Base-by-base conservation (phyloP, 2,329 filamentous ascomycete species). In the Xylariaceae sp. region DNA sequence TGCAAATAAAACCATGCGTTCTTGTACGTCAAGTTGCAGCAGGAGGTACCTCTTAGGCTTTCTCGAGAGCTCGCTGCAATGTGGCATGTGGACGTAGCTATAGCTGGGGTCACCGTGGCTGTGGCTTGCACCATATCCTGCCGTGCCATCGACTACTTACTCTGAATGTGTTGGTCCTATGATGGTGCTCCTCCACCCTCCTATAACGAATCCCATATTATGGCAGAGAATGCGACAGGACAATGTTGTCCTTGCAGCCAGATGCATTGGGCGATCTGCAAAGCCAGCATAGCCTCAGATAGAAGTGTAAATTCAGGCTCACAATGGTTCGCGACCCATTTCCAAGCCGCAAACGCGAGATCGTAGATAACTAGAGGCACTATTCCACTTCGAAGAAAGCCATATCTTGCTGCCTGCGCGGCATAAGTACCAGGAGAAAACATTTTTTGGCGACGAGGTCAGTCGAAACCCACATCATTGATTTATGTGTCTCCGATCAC, bases 11-110 rank as follows among this genome's bases (percentile, higher is more conserved):
- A 11, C 6, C 22, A 26, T 26, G 22, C 22, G 22, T 11, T 11
- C 11, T 26, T 26, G 22, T 6, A 11, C 22, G 11, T 19, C 16
- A 28, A 12, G 4, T 37, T 37, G n/a, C 13, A 8, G n/a, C 34
- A 37, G 22, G 11, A 19, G 15, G 34, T 4, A 12, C 12, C 9
- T 11, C 4, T 24, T 15, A 37, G 34, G 34, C 34, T 41, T 15
- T 19, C 29, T 29, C 34, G 18, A 28, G 19, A 33, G 39, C 33
- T 36, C 16, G 17, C 39, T 36, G 39, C 39, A 36, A 41, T 32
- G 39, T 33, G 22, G 11, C 34, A 11, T 37, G 9, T 8, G 7
- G 34, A 24, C 6, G 34, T 16, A n/a, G n/a, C n/a, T n/a, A 6
- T 28, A 3, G 17, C 6, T 37, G 8, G 34, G 34, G 34, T 11